Evolutionary conservation across 2,329 filamentous ascomycete genomes (phyloP).

Genomic region (Conoideocrella luteorostrata): DNA sequence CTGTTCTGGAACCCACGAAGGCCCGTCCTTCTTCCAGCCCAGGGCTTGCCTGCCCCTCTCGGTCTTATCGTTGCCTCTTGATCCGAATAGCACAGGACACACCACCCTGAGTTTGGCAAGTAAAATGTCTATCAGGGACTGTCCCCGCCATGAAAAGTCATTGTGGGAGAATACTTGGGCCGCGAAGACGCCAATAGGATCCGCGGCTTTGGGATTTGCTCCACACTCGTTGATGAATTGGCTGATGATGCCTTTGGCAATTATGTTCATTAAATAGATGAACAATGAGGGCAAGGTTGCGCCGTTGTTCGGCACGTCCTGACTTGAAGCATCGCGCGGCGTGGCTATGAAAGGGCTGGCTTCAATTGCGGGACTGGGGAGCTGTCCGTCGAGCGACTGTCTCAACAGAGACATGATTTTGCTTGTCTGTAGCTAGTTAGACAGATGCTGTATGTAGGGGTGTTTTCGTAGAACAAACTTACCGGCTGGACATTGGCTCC

Average conservation of each 20-base stretch:
- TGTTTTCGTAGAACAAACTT: constrained; percentile 20
- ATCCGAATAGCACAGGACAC: constrained; percentile 82
- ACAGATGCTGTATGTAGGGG: neutral
- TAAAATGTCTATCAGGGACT: constrained; percentile 72
- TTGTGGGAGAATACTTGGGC: constrained; percentile 68
- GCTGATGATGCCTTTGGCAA: constrained; percentile 65
- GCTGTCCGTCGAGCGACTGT: constrained; percentile 43
- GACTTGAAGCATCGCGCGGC: constrained; percentile 34
- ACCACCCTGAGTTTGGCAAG: constrained; percentile 75
- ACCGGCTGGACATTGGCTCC: constrained; percentile 47
- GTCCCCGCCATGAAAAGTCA: constrained; percentile 59
- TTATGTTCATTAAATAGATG: constrained; percentile 70
- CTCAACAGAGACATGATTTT: constrained; percentile 39
- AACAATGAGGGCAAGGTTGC: constrained; percentile 55
- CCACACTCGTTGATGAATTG: constrained; percentile 64
- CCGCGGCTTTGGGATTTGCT: constrained; percentile 58
- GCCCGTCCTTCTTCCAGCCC: constrained; percentile 63
- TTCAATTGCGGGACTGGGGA: constrained; percentile 48
- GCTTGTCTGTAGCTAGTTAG: constrained; percentile 18
- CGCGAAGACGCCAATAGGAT: constrained; percentile 72
- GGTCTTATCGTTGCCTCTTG: constrained; percentile 69
- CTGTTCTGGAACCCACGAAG: constrained; percentile 59
- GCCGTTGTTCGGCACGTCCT: constrained; percentile 46
- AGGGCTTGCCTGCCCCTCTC: constrained; percentile 59
- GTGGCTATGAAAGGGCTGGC: constrained; percentile 47